Conservation (phyloP, 495 filamentous ascomycete genomes). For the Aspergillus sclerotioniger region DNA sequence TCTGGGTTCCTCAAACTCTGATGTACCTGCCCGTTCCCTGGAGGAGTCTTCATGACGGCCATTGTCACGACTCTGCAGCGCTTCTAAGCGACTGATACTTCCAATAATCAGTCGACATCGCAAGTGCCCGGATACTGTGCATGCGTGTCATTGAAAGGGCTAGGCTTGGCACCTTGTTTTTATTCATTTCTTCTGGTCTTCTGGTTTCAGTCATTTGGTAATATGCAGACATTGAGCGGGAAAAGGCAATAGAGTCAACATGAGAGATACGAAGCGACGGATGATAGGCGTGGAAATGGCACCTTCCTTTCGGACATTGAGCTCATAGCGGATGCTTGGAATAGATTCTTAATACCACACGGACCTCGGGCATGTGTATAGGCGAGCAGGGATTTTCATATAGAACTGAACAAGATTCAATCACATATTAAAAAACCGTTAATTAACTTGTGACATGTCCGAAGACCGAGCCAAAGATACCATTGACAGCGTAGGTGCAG, state of each 20-base stretch:
- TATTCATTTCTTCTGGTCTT: slow-evolving; percentile 2
- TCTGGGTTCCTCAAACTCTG: slow-evolving; percentile 12
- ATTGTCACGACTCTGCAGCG: neutral
- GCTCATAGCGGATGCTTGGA: neutral
- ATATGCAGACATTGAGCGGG: neutral
- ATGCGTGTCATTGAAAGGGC: neutral
- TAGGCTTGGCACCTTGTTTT: neutral
- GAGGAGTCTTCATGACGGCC: slow-evolving; percentile 1
- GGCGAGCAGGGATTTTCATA: slow-evolving; percentile 5
- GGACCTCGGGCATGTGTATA: slow-evolving; percentile 5
- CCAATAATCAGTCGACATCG: neutral
- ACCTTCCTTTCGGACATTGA: slow-evolving; percentile 4
- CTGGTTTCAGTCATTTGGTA: slow-evolving; percentile 6
- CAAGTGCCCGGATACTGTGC: neutral
- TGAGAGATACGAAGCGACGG: slow-evolving; percentile 16
- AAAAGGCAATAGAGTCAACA: slow-evolving; percentile 6
- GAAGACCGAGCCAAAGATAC: too few species aligned
- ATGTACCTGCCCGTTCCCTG: neutral
- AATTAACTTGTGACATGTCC: too few species aligned
- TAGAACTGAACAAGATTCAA: neutral
- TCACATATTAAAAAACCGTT: neutral
- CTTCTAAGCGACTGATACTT: neutral
- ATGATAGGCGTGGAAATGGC: slow-evolving; percentile 16
- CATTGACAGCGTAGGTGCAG: too few species aligned
- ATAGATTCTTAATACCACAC: slow-evolving; percentile 16